phyloP scores from a whole-genome alignment of 2,329 filamentous ascomycete species.

The Helminthosporium solani region DNA sequence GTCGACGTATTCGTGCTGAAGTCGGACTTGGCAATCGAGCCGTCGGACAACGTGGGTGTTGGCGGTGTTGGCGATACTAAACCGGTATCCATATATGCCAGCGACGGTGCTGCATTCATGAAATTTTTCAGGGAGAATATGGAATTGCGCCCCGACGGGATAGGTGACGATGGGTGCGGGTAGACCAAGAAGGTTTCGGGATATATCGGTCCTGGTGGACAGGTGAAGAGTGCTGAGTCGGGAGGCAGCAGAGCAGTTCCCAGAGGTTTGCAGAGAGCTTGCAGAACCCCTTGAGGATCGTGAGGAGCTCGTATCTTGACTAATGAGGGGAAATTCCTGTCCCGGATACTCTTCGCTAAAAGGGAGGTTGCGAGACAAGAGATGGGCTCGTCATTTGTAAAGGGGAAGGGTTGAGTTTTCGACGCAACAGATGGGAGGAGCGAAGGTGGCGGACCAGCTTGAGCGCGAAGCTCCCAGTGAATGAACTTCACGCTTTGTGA shows the following conservation, averaged over 20 bases:
- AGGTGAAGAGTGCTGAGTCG: slow-evolving; percentile 23
- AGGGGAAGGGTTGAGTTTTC: slow-evolving; percentile 14
- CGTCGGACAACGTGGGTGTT: too few relatives aligned
- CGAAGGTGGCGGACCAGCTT: slow-evolving; percentile 22
- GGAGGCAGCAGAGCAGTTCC: slow-evolving; percentile 54
- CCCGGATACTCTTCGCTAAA: slow-evolving; percentile 63
- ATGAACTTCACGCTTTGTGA: slow-evolving; percentile 53
- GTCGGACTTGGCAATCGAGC: too few relatives aligned
- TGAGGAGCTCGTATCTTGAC: slow-evolving; percentile 62
- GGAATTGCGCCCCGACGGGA: neutral
- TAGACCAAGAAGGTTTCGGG: neutral
- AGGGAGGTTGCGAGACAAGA: slow-evolving; percentile 60
- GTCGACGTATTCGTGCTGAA: too few relatives aligned
- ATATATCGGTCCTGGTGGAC: slow-evolving; percentile 4
- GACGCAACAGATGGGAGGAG: slow-evolving; percentile 9
- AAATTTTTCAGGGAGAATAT: slow-evolving; percentile 4
- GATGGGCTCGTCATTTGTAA: slow-evolving; percentile 42
- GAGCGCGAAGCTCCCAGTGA: slow-evolving; percentile 59
- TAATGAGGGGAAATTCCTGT: slow-evolving; percentile 64
- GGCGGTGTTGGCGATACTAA: slow-evolving; percentile 18
- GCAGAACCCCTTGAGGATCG: slow-evolving; percentile 69
- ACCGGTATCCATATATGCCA: slow-evolving; percentile 21
- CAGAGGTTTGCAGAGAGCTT: slow-evolving; percentile 66
- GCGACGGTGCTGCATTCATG: slow-evolving; percentile 1
- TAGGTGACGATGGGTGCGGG: neutral